Conservation (phyloP, 2,329 filamentous ascomycete species). For the Fusarium ramigenum region DNA sequence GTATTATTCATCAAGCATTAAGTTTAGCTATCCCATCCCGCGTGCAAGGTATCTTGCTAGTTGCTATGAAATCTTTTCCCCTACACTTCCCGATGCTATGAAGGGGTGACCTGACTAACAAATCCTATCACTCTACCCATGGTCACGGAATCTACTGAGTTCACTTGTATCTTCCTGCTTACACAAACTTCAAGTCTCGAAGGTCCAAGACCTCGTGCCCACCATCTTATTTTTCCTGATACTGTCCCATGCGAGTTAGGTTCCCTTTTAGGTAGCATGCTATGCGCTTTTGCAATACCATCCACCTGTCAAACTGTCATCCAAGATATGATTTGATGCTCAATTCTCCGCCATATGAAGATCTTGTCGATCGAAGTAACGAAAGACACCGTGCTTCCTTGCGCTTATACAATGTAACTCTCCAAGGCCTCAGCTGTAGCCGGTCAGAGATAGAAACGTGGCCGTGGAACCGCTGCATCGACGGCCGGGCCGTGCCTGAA, state of each 20-base stretch:
- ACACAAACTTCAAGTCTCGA: not conserved
- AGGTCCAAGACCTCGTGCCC: slow-evolving; percentile 13
- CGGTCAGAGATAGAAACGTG: slow-evolving; percentile 24
- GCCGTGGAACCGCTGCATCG: slow-evolving; percentile 13
- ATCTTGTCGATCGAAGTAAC: slow-evolving; percentile 29
- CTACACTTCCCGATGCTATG: not conserved
- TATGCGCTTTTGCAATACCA: not conserved
- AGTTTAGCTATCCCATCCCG: slow-evolving; percentile 1
- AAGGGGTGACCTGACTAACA: slow-evolving; percentile 30
- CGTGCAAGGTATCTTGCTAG: not conserved
- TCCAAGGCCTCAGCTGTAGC: not conserved
- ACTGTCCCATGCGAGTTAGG: not conserved
- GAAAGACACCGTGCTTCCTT: slow-evolving; percentile 11
- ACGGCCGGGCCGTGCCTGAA: slow-evolving; percentile 12
- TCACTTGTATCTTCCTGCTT: slow-evolving; percentile 13
- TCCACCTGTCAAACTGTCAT: not conserved
- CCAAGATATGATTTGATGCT: not conserved
- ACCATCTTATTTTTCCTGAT: slow-evolving; percentile 1
- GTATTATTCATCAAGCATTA: not conserved
- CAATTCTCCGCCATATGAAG: slow-evolving; percentile 25
- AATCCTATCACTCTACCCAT: slow-evolving; percentile 29
- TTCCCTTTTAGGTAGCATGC: not conserved
- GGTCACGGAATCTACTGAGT: slow-evolving; percentile 26
- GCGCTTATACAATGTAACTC: slow-evolving; percentile 2
- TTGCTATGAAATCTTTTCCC: not conserved